Conservation (phyloP, 495 filamentous ascomycete species). For the Podospora comata region DNA sequence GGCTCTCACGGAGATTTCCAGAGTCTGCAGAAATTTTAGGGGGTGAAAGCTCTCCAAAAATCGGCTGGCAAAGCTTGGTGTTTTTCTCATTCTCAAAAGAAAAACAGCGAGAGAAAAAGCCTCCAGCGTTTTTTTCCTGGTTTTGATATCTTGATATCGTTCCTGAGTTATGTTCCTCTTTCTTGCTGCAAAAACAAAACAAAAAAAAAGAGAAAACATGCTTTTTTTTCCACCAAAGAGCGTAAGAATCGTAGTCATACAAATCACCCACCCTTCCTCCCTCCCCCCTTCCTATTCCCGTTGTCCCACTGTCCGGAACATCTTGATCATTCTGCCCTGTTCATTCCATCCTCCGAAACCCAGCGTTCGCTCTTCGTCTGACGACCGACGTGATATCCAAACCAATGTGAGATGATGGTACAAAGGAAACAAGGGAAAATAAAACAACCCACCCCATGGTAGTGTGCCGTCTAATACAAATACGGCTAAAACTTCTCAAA, state of each 20-base stretch:
- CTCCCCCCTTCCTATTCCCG: neutral
- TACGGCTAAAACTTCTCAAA: neutral
- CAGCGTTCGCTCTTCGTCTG: neutral
- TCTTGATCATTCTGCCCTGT: neutral
- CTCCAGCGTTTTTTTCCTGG: neutral
- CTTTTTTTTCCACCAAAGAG: conserved; percentile 9
- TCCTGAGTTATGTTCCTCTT: neutral
- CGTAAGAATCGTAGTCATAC: conserved; percentile 21
- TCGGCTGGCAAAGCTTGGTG: neutral
- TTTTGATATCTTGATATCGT: neutral
- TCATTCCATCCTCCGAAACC: neutral
- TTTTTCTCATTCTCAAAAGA: neutral
- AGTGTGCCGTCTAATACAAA: neutral
- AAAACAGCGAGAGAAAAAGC: conserved; percentile 3
- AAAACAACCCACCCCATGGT: neutral
- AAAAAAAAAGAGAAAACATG: too few relatives aligned
- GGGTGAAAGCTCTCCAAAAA: neutral
- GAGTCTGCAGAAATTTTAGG: neutral
- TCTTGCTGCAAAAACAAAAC: too few relatives aligned
- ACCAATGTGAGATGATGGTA: neutral
- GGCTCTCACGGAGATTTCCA: neutral
- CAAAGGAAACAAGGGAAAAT: neutral
- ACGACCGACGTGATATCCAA: neutral
- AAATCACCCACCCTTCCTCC: neutral
- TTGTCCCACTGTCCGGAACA: neutral